A percentile compares a stretch with the other conserved stretches of the same genome.
Evolutionary conservation across 1,284 basidiomycete species (phyloP).

Genomic region (Malassezia sp.): DNA sequence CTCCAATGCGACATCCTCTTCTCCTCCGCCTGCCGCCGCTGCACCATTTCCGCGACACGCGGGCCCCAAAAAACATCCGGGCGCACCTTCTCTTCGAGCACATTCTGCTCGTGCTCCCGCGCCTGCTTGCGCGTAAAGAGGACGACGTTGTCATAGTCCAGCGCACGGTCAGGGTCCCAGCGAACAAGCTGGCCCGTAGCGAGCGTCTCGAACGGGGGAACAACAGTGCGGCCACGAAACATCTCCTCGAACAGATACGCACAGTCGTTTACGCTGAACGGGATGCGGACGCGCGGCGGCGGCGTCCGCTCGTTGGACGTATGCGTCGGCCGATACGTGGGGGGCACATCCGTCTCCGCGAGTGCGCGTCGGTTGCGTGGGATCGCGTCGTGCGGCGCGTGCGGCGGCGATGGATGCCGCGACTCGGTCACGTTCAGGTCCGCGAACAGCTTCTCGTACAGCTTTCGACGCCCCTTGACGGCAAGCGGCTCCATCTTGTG

Average conservation of each 20-base stretch:
- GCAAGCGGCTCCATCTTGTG: constrained; percentile 38
- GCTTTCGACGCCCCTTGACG: constrained; percentile 33
- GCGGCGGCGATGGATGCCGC: constrained; percentile 17
- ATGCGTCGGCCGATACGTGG: constrained; percentile 3
- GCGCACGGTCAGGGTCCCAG: constrained; percentile 38
- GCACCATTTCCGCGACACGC: constrained; percentile 26
- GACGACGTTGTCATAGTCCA: constrained; percentile 38
- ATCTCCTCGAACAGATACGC: constrained; percentile 40
- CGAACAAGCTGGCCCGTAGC: constrained; percentile 24
- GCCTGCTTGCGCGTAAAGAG: constrained; percentile 33
- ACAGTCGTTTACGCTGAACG: constrained; percentile 39
- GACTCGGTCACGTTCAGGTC: constrained; percentile 22
- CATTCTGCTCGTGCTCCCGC: constrained; percentile 31
- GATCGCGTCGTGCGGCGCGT: not conserved
- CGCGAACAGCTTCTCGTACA: constrained; percentile 31
- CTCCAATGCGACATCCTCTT: constrained; percentile 18
- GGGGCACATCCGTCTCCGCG: constrained; percentile 10
- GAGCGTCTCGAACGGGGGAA: constrained; percentile 34
- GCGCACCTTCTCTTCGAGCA: constrained; percentile 26
- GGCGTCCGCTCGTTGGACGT: not conserved
- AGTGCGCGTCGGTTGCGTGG: not conserved
- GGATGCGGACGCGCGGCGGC: constrained; percentile 22
- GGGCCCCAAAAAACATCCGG: constrained; percentile 40
- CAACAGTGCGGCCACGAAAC: constrained; percentile 33
- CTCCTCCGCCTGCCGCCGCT: constrained; percentile 33